A percentile compares a stretch with the other conserved stretches of the same genome.
These are phyloP conservation scores for Fusarium cicatricum DNA, from an alignment of 2,329 filamentous ascomycete species.

Conservation along the genomic window DNA sequence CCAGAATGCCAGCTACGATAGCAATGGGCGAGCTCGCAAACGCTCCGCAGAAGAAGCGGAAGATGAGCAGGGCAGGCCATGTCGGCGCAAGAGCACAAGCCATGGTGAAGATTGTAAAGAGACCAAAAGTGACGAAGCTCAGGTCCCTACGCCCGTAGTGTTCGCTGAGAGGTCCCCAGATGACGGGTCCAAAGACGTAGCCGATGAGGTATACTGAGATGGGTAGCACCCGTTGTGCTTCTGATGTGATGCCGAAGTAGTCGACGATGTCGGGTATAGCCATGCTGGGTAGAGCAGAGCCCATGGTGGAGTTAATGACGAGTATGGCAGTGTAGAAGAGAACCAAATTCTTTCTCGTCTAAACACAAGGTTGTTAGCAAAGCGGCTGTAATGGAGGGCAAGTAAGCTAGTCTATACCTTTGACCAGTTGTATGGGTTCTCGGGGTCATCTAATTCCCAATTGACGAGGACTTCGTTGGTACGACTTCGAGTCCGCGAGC, in stretches of 20 bases:
- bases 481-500: constrained; percentile 46
- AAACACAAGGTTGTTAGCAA: neutral
- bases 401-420: constrained; percentile 38
- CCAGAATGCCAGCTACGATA: constrained; percentile 69
- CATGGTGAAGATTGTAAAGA: constrained; percentile 62
- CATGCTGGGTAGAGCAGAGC: constrained; percentile 70
- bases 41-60: constrained; percentile 62
- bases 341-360: constrained; percentile 64
- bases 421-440: constrained; percentile 64
- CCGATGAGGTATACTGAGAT: constrained; percentile 71
- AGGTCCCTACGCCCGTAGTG: constrained; percentile 65
- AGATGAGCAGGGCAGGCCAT: constrained; percentile 61
- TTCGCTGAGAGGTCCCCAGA: constrained; percentile 73
- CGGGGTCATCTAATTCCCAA: constrained; percentile 58
- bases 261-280: constrained; percentile 64
- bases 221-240: constrained; percentile 59
- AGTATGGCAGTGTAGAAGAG: constrained; percentile 63
- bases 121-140: constrained; percentile 54
- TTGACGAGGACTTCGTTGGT: constrained; percentile 50
- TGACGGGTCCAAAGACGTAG: constrained; percentile 67
- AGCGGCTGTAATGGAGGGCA: neutral
- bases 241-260: constrained; percentile 63
- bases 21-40: constrained; percentile 67
- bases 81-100: constrained; percentile 63
- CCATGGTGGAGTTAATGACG: constrained; percentile 74